These are phyloP conservation scores for Arabidopsis suecica DNA, from an alignment of 345 rosid genomes.

Conservation along the genomic window DNA sequence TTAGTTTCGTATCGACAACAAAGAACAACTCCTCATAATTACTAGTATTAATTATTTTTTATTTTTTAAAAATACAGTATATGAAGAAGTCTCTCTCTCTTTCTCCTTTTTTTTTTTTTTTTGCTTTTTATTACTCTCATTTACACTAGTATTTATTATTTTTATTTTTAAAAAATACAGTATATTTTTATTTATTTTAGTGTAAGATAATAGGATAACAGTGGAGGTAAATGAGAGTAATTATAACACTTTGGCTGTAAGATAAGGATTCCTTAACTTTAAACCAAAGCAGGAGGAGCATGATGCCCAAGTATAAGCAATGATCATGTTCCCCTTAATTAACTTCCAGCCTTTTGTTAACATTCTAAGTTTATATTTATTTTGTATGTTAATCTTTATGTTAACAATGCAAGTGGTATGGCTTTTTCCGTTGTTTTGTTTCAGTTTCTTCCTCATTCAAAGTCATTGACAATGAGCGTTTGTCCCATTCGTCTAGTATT, in stretches of 20 bases:
- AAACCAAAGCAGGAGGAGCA: constrained; percentile 11
- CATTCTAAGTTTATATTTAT: background rate
- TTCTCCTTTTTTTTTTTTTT: too few species aligned
- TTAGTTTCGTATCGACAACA: background rate
- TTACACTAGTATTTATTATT: too few species aligned
- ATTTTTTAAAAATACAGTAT: too few species aligned
- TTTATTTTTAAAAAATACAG: too few species aligned
- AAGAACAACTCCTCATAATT: background rate
- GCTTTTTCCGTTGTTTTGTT: background rate
- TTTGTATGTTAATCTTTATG: background rate
- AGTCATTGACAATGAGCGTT: constrained; percentile 16
- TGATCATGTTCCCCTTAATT: constrained; percentile 20
- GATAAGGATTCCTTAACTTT: constrained; percentile 25
- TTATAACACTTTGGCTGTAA: constrained; percentile 19
- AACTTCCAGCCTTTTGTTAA: background rate
- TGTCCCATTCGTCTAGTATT: constrained; percentile 19
- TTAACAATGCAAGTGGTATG: background rate
- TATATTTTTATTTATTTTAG: too few species aligned
- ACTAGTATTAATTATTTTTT: too few species aligned
- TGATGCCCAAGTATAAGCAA: constrained; percentile 18
- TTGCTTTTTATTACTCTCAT: too few species aligned
- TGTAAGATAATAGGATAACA: background rate
- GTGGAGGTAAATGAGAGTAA: background rate
- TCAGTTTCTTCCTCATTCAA: constrained; percentile 5
- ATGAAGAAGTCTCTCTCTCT: too few species aligned